Conservation (phyloP, 2,329 filamentous ascomycete species). For the Aquanectria penicillioides region DNA sequence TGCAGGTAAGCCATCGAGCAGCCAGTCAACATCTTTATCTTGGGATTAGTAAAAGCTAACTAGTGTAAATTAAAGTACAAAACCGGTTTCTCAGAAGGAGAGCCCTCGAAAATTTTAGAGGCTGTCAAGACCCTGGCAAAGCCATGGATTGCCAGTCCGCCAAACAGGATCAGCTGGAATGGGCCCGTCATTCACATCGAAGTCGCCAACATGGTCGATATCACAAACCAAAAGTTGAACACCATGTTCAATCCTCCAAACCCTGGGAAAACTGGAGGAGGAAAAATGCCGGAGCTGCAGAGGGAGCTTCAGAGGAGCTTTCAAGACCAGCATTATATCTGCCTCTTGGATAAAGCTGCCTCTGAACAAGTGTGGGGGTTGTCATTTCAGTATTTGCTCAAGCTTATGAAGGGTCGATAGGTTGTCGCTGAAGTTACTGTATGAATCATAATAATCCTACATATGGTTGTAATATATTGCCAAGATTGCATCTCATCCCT, state of each 20-base stretch:
- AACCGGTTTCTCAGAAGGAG: not conserved
- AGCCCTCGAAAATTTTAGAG: not conserved
- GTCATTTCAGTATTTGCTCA: not conserved
- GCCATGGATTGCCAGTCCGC: not conserved
- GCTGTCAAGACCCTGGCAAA: not conserved
- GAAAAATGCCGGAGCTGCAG: not conserved
- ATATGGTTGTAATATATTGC: no score
- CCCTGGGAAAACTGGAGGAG: not conserved
- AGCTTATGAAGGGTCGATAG: not conserved
- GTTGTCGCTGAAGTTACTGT: no score
- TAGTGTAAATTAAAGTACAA: not conserved
- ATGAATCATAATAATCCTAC: no score
- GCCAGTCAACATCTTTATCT: accelerated
- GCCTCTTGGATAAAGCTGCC: not conserved
- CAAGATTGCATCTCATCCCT: no score
- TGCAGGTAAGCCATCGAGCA: not conserved
- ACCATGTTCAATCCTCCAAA: not conserved
- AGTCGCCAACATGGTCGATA: not conserved
- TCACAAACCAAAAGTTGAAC: not conserved
- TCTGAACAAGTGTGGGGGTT: not conserved
- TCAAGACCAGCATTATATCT: not conserved
- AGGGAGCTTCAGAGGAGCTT: not conserved
- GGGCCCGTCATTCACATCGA: not conserved
- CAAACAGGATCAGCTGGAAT: not conserved
- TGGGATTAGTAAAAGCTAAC: not conserved